These are phyloP conservation scores for Syzygium jambos DNA, from an alignment of 345 rosid genomes.

Conservation along the genomic window DNA sequence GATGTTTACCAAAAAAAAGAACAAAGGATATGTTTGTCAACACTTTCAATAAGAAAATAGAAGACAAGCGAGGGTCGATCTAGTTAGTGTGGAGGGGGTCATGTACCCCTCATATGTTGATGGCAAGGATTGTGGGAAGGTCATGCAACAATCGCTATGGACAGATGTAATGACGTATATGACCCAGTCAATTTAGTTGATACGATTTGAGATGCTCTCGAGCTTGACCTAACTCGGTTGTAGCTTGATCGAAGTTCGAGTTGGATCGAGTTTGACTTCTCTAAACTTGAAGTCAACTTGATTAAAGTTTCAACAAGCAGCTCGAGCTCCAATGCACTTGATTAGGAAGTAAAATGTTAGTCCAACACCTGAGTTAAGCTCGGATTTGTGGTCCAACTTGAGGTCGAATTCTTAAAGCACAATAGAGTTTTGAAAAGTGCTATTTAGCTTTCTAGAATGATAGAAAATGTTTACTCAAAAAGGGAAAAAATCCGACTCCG, in stretches of 20 bases:
- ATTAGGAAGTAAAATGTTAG: neutral
- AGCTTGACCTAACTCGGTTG: neutral
- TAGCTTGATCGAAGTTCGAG: neutral
- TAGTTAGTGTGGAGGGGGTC: neutral
- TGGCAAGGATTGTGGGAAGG: neutral
- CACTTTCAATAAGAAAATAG: neutral
- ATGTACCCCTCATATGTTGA: neutral
- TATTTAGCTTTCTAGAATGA: neutral
- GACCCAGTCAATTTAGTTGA: neutral
- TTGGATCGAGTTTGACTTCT: neutral
- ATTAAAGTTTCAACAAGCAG: neutral
- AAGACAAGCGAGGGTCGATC: neutral
- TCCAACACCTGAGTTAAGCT: neutral
- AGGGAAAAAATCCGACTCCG: neutral
- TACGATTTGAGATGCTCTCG: neutral
- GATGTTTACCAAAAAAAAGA: neutral
- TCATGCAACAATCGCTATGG: neutral
- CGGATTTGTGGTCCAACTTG: neutral
- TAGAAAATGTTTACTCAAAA: neutral
- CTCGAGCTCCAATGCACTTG: neutral
- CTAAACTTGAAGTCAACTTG: neutral
- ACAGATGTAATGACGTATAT: neutral
- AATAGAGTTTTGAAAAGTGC: neutral
- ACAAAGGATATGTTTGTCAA: neutral
- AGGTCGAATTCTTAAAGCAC: neutral